Evolutionary conservation across 305 asterid genomes (phyloP), one percentile per base, ranked within the genome.

Genomic region (Rubia occidens): DNA sequence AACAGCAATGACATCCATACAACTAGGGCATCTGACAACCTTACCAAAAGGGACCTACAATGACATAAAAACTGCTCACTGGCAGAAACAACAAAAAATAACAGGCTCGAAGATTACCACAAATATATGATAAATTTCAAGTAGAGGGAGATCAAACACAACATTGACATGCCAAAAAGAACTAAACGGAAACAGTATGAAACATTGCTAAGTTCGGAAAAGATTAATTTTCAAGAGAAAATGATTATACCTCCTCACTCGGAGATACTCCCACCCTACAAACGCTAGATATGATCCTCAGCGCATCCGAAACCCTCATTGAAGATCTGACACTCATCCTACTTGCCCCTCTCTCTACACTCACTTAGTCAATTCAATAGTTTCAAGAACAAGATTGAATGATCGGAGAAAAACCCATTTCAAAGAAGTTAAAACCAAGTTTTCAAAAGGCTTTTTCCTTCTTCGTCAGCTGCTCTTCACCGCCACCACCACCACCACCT

Each of bases 181-280:
- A 49, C 56, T 26, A 66, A 5, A 42, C 61, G 14, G 32, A 66
- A 35, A 60, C 63, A 26, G 56, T 55, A 32, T 43, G 59, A 29
- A 18, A 59, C 60, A 37, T 11, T 24, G 13, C 29, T n/a, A 21
- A 55, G 18, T 21, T n/a, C 32, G 53, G 74, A 45, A 15, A 60
- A 1, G 62, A 56, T 24, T 32, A 53, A 13, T 53, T 13, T 51
- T 35, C 47, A 44, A 72, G 53, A 58, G 58, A 44, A 26, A 14
- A 14, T 35, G 35, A 47, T n/a, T 40, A 58, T 84, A 91, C 98
- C 96, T 90, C 98, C 78, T 90, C 97, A n/a, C 84, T 83, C 26
- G 97, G 89, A 72, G 89, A 87, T 60, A 85, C 91, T 73, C 97
- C 96, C 72, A 87, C 96, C 72, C 97, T 89, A 79, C 96, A 93